phyloP scores from a whole-genome alignment of 768 basidiomycete genomes.

The Boletus eberwhitei region DNA sequence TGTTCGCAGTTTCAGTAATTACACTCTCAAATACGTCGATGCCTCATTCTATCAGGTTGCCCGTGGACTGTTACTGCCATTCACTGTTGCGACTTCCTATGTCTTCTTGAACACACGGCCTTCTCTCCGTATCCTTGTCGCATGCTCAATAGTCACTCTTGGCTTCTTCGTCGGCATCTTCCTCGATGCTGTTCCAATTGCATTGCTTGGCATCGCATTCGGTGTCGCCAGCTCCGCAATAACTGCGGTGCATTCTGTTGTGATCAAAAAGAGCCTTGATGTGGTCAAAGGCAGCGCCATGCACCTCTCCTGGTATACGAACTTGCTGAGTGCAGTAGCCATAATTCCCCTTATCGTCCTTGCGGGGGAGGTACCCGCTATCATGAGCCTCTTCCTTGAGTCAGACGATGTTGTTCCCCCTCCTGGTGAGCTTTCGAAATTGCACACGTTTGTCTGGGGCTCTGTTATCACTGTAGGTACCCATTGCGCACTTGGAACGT shows the following conservation, averaged over 20 bases:
- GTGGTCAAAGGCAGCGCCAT: slow-evolving; percentile 83
- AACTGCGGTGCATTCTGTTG: slow-evolving; percentile 86
- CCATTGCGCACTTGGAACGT: neutral
- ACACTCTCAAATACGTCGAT: slow-evolving; percentile 89
- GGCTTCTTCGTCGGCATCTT: slow-evolving; percentile 93
- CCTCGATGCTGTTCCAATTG: slow-evolving; percentile 63
- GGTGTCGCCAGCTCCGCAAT: slow-evolving; percentile 85
- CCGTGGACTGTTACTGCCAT: slow-evolving; percentile 88
- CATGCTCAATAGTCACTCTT: slow-evolving; percentile 77
- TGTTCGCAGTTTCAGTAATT: slow-evolving; percentile 75
- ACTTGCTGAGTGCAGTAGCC: slow-evolving; percentile 70
- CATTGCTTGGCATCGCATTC: slow-evolving; percentile 65
- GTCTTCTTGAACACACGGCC: slow-evolving; percentile 74
- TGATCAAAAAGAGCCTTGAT: slow-evolving; percentile 83
- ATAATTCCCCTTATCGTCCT: slow-evolving; percentile 72
- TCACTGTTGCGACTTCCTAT: slow-evolving; percentile 88
- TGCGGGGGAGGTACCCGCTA: slow-evolving; percentile 68
- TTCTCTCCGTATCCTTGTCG: slow-evolving; percentile 65
- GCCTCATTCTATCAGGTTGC: slow-evolving; percentile 96
- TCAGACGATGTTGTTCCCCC: slow-evolving; percentile 35
- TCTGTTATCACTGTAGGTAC: slow-evolving; percentile 69
- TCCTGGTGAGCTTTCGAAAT: slow-evolving; percentile 42
- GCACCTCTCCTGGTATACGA: slow-evolving; percentile 89
- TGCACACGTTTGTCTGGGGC: slow-evolving; percentile 73
- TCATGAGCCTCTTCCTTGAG: slow-evolving; percentile 58